Evolutionary conservation across 441 rosid genomes (phyloP).

Genomic region (Euphorbia corollata): DNA sequence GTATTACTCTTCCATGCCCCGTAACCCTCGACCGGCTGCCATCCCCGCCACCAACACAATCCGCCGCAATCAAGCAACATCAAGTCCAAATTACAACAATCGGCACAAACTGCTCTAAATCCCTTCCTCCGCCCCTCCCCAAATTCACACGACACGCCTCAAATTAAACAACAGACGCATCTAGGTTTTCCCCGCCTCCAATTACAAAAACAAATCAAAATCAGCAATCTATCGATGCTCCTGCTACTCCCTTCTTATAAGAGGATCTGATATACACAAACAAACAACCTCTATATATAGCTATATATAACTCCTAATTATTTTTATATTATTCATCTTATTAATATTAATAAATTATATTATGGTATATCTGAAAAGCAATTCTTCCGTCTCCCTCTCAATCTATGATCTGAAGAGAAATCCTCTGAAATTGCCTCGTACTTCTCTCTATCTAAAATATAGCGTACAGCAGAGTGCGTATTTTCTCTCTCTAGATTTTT

Average conservation of each 20-base stretch:
- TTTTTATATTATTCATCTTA: background rate
- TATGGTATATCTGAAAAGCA: too few species aligned
- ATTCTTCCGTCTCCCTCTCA: too few species aligned
- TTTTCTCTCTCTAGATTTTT: conserved; percentile 21
- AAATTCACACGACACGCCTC: background rate
- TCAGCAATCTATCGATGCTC: conserved; percentile 16
- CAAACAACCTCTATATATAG: conserved; percentile 1
- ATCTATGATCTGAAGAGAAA: conserved; percentile 24
- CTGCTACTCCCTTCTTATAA: conserved; percentile 3
- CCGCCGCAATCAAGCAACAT: conserved; percentile 26
- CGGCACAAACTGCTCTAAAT: conserved; percentile 11
- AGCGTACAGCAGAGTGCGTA: background rate
- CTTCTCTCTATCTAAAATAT: background rate
- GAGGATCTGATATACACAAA: conserved; percentile 26
- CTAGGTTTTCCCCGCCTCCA: conserved; percentile 9
- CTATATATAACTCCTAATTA: conserved; percentile 9
- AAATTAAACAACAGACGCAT: conserved; percentile 11
- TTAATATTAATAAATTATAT: background rate
- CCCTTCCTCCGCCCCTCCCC: background rate
- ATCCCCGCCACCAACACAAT: conserved; percentile 26
- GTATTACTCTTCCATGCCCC: conserved; percentile 32
- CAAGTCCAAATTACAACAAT: conserved; percentile 16
- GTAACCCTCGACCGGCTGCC: conserved; percentile 25
- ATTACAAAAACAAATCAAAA: conserved; percentile 23
- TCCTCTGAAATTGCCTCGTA: conserved; percentile 6